phyloP scores from a whole-genome alignment of 768 basidiomycete species.

The Infundibulicybe gibba region DNA sequence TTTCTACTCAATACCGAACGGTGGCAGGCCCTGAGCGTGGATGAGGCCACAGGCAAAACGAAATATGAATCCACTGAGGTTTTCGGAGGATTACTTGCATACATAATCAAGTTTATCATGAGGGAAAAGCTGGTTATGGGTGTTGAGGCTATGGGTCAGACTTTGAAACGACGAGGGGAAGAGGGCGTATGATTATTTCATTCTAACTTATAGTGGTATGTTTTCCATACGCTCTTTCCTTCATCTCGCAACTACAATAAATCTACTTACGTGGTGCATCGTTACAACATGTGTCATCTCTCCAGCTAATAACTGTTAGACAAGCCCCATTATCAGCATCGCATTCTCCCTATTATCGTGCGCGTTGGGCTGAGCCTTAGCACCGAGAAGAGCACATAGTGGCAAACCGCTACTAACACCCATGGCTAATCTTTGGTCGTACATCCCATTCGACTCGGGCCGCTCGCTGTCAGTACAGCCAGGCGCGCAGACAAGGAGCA shows the following conservation, averaged over 20 bases:
- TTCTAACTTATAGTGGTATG: too few relatives aligned
- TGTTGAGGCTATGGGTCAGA: constrained; percentile 53
- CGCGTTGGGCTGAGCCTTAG: constrained; percentile 25
- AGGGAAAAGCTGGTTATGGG: constrained; percentile 37
- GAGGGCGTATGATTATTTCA: too few relatives aligned
- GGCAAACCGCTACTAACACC: too few relatives aligned
- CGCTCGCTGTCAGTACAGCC: too few relatives aligned
- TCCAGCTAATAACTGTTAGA: too few relatives aligned
- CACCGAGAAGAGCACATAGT: not conserved
- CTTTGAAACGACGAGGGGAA: constrained; percentile 52
- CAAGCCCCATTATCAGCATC: constrained; percentile 7
- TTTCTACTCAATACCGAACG: constrained; percentile 54
- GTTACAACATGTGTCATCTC: too few relatives aligned
- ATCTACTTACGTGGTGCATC: too few relatives aligned
- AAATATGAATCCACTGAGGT: constrained; percentile 64
- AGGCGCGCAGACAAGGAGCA: too few relatives aligned
- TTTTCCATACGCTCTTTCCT: too few relatives aligned
- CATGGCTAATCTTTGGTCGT: too few relatives aligned
- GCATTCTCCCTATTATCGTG: constrained; percentile 32
- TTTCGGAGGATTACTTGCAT: constrained; percentile 53
- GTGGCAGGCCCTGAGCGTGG: constrained; percentile 59
- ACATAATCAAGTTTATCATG: constrained; percentile 44
- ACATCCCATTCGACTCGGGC: too few relatives aligned
- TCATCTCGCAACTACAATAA: too few relatives aligned
- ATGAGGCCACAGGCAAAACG: constrained; percentile 47